Percentiles rank a stretch among this genome's conserved stretches.
These are phyloP conservation scores for Plantago lanceolata DNA, from an alignment of 305 asterid genomes.

Conservation along the genomic window DNA sequence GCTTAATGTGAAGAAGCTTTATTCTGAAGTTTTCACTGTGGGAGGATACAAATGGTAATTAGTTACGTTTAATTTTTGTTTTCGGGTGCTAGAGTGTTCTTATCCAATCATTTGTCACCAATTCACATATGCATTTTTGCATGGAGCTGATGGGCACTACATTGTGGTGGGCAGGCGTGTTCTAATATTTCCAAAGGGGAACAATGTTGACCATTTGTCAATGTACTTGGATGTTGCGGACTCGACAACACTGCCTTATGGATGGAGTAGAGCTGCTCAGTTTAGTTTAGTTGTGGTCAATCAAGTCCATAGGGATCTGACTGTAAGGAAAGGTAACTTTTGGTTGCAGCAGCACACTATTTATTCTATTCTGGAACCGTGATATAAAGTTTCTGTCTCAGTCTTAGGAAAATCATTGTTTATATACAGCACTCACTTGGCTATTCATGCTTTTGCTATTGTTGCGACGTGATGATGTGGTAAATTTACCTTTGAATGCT, in stretches of 20 bases:
- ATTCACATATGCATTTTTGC: conserved; percentile 8
- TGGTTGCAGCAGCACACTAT: conserved; percentile 3
- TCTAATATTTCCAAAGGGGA: conserved; percentile 62
- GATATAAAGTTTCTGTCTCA: not conserved
- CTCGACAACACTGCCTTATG: conserved; percentile 42
- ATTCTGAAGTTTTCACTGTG: conserved; percentile 45
- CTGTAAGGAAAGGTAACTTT: conserved; percentile 40
- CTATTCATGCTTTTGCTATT: not conserved
- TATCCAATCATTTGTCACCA: conserved; percentile 5
- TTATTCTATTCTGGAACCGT: conserved; percentile 16
- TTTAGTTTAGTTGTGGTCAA: conserved; percentile 43
- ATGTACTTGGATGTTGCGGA: conserved; percentile 60
- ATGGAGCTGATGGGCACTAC: conserved; percentile 24
- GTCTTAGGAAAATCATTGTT: not conserved
- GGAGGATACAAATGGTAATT: conserved; percentile 60
- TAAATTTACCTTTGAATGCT: too few species aligned
- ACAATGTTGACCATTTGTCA: conserved; percentile 55
- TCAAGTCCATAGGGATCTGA: conserved; percentile 39
- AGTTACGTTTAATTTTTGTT: not conserved
- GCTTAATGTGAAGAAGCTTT: conserved; percentile 45
- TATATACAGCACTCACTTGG: not conserved
- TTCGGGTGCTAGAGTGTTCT: not conserved
- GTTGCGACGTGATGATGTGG: not conserved
- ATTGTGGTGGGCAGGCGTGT: conserved; percentile 43
- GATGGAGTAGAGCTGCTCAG: conserved; percentile 56